Evolutionary conservation across 306 rosid genomes (phyloP).

Genomic region (Vigna hirtella): DNA sequence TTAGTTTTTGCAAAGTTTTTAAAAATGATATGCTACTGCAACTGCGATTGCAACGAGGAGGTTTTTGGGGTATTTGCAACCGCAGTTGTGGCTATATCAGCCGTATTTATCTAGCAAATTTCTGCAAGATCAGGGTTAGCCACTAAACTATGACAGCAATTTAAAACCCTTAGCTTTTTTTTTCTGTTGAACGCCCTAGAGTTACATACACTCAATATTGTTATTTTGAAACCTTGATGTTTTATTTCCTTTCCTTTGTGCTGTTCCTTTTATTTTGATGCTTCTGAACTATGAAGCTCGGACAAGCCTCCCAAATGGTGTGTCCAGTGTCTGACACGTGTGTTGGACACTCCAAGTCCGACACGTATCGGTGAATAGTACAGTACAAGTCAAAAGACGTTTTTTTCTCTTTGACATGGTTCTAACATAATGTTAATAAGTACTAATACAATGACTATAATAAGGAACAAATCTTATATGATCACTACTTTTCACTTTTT

Average conservation of each 20-base stretch:
- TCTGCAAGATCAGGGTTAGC: neutral
- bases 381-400: too few species aligned
- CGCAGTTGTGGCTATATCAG: neutral
- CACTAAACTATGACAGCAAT: neutral
- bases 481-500: too few species aligned
- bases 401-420: too few species aligned
- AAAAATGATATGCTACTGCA: neutral
- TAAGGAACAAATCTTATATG: too few species aligned
- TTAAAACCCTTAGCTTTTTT: constrained; percentile 1
- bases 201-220: constrained; percentile 18
- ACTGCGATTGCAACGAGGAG: neutral
- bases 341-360: too few species aligned
- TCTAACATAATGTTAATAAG: too few species aligned
- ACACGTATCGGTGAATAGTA: too few species aligned
- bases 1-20: neutral
- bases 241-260: constrained; percentile 1
- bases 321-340: too few species aligned
- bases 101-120: neutral
- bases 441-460: too few species aligned
- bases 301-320: too few species aligned
- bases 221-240: constrained; percentile 6
- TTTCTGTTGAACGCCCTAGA: neutral
- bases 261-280: constrained; percentile 24
- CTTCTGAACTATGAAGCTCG: neutral
- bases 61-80: neutral